Evolutionary conservation across 108 stramenopile genomes (phyloP), one percentile per base, ranked within the genome.

Genomic region (Stephanodiscus triporus): DNA sequence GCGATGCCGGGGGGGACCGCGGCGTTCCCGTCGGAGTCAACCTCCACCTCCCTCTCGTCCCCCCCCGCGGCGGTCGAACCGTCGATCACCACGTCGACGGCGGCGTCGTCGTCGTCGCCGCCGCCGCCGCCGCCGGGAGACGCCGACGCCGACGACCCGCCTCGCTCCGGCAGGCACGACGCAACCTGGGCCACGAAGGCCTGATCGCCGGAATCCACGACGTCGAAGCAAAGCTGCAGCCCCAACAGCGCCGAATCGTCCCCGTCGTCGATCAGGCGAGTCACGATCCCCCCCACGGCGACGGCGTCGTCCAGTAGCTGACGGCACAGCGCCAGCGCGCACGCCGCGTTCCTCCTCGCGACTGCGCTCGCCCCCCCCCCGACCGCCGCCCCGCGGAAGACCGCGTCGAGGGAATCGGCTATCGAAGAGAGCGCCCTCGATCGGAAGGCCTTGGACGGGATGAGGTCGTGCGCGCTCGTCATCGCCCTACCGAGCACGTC

Each of bases 141-240:
- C n/a, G 68, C 37, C 38, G 43, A 1, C 26, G 22, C 0, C 24
- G n/a, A 45, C 20, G 1, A 54, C 9, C 2, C 66, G n/a, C 6
- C 61, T 27, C 54, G 62, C 13, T 47, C 50, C n/a, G 76, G 85
- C 4, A 71, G 73, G 54, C 85, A 61, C 11, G 51, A 48, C 5
- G 92, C 90, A 7, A 95, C 91, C 22, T 79, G 71, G 23, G 84
- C 73, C 20, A 98, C 86, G 80, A 99, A 99, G 30, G 88, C 87
- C 80, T 97, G 96, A 87, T 98, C 95, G 1, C 97, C 97, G 29
- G 77, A 91, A 80, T 99, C 98, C 17, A 93, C 84, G 9, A 96
- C 56, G 80, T 98, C 96, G 73, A 99, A 99, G 65, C 94, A 96
- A 9, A 98, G 82, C 79, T 99, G 99, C 70, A 95, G 96, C 22